Evolutionary conservation across 75 land plant genomes (phyloP).

Genomic region (Isoetes taiwanensis): DNA sequence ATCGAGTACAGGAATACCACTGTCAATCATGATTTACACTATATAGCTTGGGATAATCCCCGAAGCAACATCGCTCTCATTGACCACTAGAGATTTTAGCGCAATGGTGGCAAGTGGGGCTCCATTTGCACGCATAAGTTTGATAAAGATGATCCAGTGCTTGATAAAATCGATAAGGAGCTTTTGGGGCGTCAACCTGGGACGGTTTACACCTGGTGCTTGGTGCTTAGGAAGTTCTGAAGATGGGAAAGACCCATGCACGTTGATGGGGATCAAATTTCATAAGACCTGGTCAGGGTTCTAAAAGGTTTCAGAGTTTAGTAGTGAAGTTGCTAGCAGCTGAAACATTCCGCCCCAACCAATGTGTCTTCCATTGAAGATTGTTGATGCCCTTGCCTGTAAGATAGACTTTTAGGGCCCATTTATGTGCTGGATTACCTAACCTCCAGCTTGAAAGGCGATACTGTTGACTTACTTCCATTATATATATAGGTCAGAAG

Average conservation of each 20-base stretch:
- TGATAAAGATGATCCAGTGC: constrained; percentile 42
- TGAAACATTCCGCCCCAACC: constrained; percentile 45
- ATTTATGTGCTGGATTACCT: too few relatives aligned
- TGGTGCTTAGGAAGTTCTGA: constrained; percentile 56
- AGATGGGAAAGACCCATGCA: constrained; percentile 41
- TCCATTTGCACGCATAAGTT: constrained; percentile 57
- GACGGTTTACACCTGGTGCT: constrained; percentile 52
- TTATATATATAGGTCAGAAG: too few relatives aligned
- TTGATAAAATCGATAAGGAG: constrained; percentile 53
- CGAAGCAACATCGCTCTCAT: constrained; percentile 66
- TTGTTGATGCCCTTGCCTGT: too few relatives aligned
- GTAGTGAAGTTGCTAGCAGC: constrained; percentile 40
- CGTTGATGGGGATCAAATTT: constrained; percentile 31
- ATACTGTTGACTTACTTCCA: too few relatives aligned
- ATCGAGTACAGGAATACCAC: too few relatives aligned
- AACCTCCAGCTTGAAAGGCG: too few relatives aligned
- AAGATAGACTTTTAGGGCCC: too few relatives aligned
- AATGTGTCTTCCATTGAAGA: too few relatives aligned
- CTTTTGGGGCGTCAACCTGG: constrained; percentile 28
- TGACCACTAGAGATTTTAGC: constrained; percentile 40
- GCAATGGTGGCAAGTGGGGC: constrained; percentile 59
- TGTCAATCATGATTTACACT: too few relatives aligned
- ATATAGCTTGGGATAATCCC: too few relatives aligned
- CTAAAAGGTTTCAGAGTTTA: constrained; percentile 47
- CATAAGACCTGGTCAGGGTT: constrained; percentile 39